Percentiles rank a stretch among this genome's conserved stretches.
Conservation (phyloP, 768 basidiomycete species). For the Suillus lakei region DNA sequence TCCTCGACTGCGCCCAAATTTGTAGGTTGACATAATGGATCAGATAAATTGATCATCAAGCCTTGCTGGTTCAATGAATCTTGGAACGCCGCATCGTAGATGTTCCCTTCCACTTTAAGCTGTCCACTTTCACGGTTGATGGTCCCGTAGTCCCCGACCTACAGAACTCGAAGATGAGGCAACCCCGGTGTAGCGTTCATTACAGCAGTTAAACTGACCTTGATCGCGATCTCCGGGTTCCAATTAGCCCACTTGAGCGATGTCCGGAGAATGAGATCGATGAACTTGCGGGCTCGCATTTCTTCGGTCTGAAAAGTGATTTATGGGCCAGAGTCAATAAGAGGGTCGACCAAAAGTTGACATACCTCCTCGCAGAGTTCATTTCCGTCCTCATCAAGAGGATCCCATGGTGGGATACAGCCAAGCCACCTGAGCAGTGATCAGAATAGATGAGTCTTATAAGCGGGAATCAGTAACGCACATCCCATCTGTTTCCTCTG, state of each 20-base stretch:
- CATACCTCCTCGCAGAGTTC: neutral
- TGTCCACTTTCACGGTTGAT: conserved; percentile 23
- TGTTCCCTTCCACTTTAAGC: conserved; percentile 28
- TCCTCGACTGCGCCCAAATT: conserved; percentile 11
- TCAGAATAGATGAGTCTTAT: too few relatives aligned
- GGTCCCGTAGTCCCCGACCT: conserved; percentile 29
- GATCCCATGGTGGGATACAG: neutral
- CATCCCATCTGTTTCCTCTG: conserved; percentile 1
- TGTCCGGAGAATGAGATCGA: conserved; percentile 23
- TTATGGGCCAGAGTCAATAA: too few relatives aligned
- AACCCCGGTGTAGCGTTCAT: neutral
- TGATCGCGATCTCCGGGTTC: conserved; percentile 29
- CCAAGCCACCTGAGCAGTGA: neutral
- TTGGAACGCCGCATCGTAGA: conserved; percentile 4
- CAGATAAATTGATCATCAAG: neutral
- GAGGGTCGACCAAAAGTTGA: too few relatives aligned
- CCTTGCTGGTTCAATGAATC: neutral
- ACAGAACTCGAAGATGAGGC: too few relatives aligned
- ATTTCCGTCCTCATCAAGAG: conserved; percentile 4
- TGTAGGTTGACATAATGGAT: conserved; percentile 12
- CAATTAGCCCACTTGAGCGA: conserved; percentile 33
- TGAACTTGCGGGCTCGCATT: conserved; percentile 23
- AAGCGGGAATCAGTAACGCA: conserved; percentile 14
- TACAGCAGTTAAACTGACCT: conserved; percentile 8
- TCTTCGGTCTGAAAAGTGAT: neutral